Evolutionary conservation across 2,329 filamentous ascomycete genomes (phyloP).

Genomic region (Trichoderma sp.): DNA sequence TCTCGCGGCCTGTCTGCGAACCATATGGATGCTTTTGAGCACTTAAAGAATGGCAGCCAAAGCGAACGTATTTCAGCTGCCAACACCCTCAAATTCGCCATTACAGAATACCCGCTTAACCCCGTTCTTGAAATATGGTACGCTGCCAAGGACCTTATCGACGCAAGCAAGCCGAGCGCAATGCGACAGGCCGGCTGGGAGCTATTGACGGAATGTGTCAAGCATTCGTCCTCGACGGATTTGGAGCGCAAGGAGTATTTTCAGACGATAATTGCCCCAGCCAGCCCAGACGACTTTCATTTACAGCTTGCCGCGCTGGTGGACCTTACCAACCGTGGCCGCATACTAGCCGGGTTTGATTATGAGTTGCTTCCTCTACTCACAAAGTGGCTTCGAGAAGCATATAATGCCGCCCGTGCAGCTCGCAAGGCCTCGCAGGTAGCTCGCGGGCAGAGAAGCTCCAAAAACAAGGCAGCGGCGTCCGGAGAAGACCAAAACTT

Average conservation of each 20-base stretch:
- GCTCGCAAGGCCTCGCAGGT: slow-evolving; percentile 48
- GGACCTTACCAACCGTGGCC: slow-evolving; percentile 59
- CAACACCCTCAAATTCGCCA: slow-evolving; percentile 52
- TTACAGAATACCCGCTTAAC: slow-evolving; percentile 58
- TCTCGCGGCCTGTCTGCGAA: slow-evolving; percentile 47
- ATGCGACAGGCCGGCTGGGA: slow-evolving; percentile 62
- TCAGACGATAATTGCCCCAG: slow-evolving; percentile 55
- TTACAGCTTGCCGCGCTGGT: slow-evolving; percentile 62
- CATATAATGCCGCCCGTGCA: slow-evolving; percentile 51
- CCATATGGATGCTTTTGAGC: slow-evolving; percentile 54
- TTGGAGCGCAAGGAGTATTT: slow-evolving; percentile 66
- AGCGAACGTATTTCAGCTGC: slow-evolving; percentile 57
- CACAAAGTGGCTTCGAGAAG: slow-evolving; percentile 56
- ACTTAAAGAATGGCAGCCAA: slow-evolving; percentile 51
- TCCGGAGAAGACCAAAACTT: slow-evolving; percentile 61
- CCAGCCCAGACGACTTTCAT: slow-evolving; percentile 61
- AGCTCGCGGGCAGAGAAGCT: slow-evolving; percentile 35
- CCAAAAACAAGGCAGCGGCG: slow-evolving; percentile 37
- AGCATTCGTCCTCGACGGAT: slow-evolving; percentile 60
- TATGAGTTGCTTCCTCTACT: slow-evolving; percentile 64
- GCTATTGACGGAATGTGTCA: slow-evolving; percentile 63
- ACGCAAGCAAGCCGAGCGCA: slow-evolving; percentile 50
- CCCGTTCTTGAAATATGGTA: slow-evolving; percentile 63
- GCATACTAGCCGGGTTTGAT: slow-evolving; percentile 63
- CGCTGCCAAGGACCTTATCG: slow-evolving; percentile 62